Evolutionary conservation across 805 yeast species (phyloP).

Genomic region (Barnettozyma salicaria): DNA sequence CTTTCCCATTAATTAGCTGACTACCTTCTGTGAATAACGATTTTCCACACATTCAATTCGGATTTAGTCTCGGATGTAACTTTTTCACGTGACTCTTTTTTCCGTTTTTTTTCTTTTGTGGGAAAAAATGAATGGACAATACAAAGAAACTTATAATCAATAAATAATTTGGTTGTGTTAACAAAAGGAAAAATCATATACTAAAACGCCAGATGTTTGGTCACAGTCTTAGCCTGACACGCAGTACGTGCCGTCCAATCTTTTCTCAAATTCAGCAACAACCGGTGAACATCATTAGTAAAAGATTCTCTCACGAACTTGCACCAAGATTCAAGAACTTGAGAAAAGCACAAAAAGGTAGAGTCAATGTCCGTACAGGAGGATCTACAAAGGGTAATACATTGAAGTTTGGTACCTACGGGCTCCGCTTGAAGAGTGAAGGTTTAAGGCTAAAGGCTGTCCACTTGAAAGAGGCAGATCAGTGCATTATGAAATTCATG

Average conservation of each 20-base stretch:
- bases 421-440: slow-evolving; percentile 81
- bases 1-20: too few species aligned
- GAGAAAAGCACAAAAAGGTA: slow-evolving; percentile 83
- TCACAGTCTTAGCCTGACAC: slow-evolving; percentile 5
- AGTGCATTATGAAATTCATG: slow-evolving; percentile 74
- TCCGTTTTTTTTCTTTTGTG: too few species aligned
- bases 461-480: slow-evolving; percentile 88
- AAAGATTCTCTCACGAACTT: slow-evolving; percentile 25
- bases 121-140: too few species aligned
- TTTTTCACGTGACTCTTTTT: too few species aligned
- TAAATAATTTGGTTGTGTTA: too few species aligned
- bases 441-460: slow-evolving; percentile 82
- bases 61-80: too few species aligned
- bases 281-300: slow-evolving; percentile 14
- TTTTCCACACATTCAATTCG: too few species aligned
- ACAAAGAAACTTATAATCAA: too few species aligned
- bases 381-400: slow-evolving; percentile 89
- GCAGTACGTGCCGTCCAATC: background rate
- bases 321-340: slow-evolving; percentile 27
- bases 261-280: background rate
- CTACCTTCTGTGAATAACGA: too few species aligned
- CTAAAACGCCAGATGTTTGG: too few species aligned
- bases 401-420: slow-evolving; percentile 74
- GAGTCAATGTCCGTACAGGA: slow-evolving; percentile 91
- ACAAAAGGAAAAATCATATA: too few species aligned